Conservation (phyloP, 169 alveolate species). For the Plasmodium inui region DNA sequence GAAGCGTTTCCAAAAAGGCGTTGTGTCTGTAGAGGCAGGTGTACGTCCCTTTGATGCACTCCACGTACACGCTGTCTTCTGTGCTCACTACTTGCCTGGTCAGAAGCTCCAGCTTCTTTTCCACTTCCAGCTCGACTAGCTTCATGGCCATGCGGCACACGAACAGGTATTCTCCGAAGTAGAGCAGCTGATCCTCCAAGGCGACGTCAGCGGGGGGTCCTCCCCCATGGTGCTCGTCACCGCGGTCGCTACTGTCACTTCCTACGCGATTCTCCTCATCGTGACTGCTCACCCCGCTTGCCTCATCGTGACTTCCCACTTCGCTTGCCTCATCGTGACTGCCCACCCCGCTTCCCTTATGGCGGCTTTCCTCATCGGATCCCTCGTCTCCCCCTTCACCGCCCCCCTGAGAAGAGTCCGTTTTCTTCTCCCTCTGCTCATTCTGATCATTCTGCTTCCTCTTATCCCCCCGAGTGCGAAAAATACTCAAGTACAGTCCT, state of each 20-base stretch:
- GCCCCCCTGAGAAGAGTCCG: not conserved
- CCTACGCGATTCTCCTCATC: too few species aligned
- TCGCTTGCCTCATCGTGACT: not conserved
- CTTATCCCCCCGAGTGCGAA: not conserved
- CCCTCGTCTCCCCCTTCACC: not conserved
- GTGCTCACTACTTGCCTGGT: slow-evolving; percentile 25
- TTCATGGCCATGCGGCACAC: slow-evolving; percentile 8
- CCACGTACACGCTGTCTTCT: slow-evolving; percentile 64
- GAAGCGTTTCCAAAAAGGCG: slow-evolving; percentile 24
- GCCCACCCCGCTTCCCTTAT: not conserved
- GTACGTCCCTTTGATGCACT: slow-evolving; percentile 53
- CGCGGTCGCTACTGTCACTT: not conserved
- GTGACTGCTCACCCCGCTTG: not conserved
- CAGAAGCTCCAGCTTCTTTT: slow-evolving; percentile 23
- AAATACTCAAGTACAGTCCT: slow-evolving; percentile 33
- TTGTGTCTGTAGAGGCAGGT: slow-evolving; percentile 35
- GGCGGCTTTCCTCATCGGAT: not conserved
- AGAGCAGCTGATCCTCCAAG: slow-evolving; percentile 10
- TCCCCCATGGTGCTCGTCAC: not conserved
- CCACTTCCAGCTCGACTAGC: slow-evolving; percentile 39
- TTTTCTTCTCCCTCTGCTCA: not conserved
- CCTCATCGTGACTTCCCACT: not conserved
- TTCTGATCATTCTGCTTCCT: not conserved
- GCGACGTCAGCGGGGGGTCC: not conserved
- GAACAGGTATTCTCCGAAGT: slow-evolving; percentile 50